Conservation (phyloP, 2,329 filamentous ascomycete species). For the Xylariaceae sp. region DNA sequence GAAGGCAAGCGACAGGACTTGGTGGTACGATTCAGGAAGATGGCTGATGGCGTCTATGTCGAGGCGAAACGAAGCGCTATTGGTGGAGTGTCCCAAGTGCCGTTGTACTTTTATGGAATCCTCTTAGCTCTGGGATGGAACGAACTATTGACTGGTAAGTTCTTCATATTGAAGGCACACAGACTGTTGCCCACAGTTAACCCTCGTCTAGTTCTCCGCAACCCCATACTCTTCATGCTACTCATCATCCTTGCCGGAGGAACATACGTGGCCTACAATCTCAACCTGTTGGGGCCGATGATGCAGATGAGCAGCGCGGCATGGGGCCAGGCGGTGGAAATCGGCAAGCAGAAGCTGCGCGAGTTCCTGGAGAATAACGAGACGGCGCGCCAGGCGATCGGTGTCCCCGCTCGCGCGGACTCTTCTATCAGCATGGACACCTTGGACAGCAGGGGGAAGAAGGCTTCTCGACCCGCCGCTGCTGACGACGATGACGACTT, state of each 20-base stretch:
- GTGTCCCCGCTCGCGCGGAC: slow-evolving; percentile 58
- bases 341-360: slow-evolving; percentile 85
- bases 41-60: slow-evolving; percentile 94
- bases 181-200: slow-evolving; percentile 14
- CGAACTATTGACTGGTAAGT: slow-evolving; percentile 87
- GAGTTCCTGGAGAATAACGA: slow-evolving; percentile 90
- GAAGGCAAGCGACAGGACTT: slow-evolving; percentile 90
- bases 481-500: slow-evolving; percentile 62
- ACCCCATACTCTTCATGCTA: slow-evolving; percentile 89
- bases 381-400: slow-evolving; percentile 77
- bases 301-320: slow-evolving; percentile 92
- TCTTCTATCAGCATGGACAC: slow-evolving; percentile 57
- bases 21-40: slow-evolving; percentile 95
- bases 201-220: slow-evolving; percentile 70
- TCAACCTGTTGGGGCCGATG: slow-evolving; percentile 96
- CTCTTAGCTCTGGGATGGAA: slow-evolving; percentile 96
- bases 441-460: slow-evolving; percentile 59
- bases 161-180: not conserved
- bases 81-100: slow-evolving; percentile 89
- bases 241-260: slow-evolving; percentile 73
- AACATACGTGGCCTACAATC: slow-evolving; percentile 85
- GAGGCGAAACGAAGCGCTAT: slow-evolving; percentile 97
- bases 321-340: slow-evolving; percentile 78
- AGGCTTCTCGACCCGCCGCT: slow-evolving; percentile 34
- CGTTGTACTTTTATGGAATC: slow-evolving; percentile 89